Evolutionary conservation across 2,329 filamentous ascomycete species (phyloP), one percentile per base, ranked within the genome.

Genomic region (Aureobasidium sp.): DNA sequence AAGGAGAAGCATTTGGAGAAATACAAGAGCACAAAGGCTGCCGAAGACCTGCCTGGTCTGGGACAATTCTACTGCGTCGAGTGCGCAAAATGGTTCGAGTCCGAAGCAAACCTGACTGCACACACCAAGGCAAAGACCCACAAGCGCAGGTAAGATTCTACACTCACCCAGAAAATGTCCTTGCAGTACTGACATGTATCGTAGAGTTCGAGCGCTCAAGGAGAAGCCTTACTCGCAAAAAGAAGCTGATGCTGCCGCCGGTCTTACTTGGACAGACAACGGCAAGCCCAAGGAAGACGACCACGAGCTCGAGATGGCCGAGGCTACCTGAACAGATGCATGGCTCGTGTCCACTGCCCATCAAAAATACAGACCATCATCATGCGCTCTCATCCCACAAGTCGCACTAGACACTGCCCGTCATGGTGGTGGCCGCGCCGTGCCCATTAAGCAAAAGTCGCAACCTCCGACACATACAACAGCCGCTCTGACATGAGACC

Each of bases 81-180:
- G 75, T 99, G 94, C 75, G 88, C 94, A 65, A 97, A 96, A 78
- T 97, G 90, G 88, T 97, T 95, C 74, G 93, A 97, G 74, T 88
- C 86, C 53, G 89, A 94, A 67, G 75, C 82, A 68, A 95, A 90
- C 68, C 78, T 96, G 62, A 79, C 82, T 39, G 81, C 84, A 32
- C 94, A 99, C 76, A 81, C 81, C 62, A 90, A 88, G 74, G 91
- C 90, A 68, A 99, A 97, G 78, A 90, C 90, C 66, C 94, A 99
- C 77, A 97, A 92, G 83, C 85, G 91, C 79, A 88, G 89, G 90
- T 91, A 71, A 66, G 74, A 70, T 53, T 21, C 16, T 1, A 14
- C 13, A 3, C 2, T 9, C 2, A 21, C 13, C 21, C 16, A 5
- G 21, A 63, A 5, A 21, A 25, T 27, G 6, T 25, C 25, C 6